Conservation (phyloP, 768 basidiomycete genomes). For the Amanita thiersii region DNA sequence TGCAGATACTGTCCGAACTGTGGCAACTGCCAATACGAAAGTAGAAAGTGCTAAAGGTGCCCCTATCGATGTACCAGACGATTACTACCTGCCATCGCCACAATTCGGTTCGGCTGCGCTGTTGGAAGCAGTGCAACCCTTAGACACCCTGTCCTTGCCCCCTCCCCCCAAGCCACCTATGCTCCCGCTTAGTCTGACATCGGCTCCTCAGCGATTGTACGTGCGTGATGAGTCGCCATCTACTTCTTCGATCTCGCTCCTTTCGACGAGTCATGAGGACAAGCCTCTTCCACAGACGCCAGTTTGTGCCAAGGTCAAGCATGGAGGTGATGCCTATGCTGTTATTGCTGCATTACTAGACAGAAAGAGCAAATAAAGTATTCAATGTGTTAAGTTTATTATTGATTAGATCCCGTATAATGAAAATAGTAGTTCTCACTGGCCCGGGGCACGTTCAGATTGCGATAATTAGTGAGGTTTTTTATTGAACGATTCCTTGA, state of each 20-base stretch:
- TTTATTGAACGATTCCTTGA: no score
- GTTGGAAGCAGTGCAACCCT: neutral
- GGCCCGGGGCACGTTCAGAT: no score
- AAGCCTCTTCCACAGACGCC: neutral
- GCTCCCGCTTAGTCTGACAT: neutral
- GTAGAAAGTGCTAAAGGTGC: neutral
- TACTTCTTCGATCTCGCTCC: no score
- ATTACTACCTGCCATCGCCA: constrained; percentile 2
- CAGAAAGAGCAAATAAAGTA: no score
- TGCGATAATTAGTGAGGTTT: no score
- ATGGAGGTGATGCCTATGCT: constrained; percentile 3
- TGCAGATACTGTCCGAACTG: neutral
- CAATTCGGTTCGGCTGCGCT: neutral
- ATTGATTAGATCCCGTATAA: no score
- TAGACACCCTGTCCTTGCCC: neutral
- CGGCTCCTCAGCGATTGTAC: constrained; percentile 6
- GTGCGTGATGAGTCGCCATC: constrained; percentile 3
- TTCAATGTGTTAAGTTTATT: no score
- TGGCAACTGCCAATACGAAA: neutral
- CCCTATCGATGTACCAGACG: neutral
- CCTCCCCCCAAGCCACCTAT: neutral
- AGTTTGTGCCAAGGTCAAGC: neutral
- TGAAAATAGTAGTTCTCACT: no score
- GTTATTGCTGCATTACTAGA: constrained; percentile 3
- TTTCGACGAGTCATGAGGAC: neutral